Percentiles rank a stretch among this genome's conserved stretches.
Evolutionary conservation across 2,329 filamentous ascomycete species (phyloP).

Genomic region (Stemphylium lycopersici): DNA sequence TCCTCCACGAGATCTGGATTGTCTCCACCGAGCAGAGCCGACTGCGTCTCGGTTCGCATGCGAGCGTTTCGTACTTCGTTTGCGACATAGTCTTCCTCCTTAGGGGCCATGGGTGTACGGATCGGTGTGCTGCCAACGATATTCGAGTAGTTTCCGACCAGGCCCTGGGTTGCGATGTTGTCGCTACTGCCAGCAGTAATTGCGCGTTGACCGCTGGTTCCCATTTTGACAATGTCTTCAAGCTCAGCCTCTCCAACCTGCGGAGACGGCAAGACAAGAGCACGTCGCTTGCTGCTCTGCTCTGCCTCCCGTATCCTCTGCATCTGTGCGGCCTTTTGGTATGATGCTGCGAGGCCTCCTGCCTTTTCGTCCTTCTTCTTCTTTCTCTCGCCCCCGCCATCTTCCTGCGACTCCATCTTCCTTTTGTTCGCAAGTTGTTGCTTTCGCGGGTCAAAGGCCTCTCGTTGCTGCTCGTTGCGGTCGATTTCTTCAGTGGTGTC

Average conservation of each 20-base stretch:
- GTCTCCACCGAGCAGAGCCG: conserved; percentile 89
- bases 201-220: conserved; percentile 87
- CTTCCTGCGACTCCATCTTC: conserved; percentile 88
- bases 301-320: conserved; percentile 95
- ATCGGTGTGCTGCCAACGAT: conserved; percentile 85
- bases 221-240: conserved; percentile 99
- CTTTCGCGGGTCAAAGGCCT: conserved; percentile 89
- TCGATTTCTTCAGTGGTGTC: conserved; percentile 84
- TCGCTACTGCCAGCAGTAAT: conserved; percentile 79
- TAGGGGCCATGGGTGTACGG: conserved; percentile 86
- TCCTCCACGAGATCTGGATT: conserved; percentile 89
- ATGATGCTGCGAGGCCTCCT: conserved; percentile 80
- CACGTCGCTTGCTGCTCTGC: conserved; percentile 89
- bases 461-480: conserved; percentile 81
- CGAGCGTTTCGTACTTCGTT: conserved; percentile 96
- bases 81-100: conserved; percentile 92
- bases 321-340: conserved; percentile 90
- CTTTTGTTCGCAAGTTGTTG: conserved; percentile 90
- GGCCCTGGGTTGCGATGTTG: conserved; percentile 80
- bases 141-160: conserved; percentile 85
- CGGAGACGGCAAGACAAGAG: conserved; percentile 82
- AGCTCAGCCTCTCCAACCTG: conserved; percentile 93
- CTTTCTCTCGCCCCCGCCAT: conserved; percentile 76
- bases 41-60: conserved; percentile 90
- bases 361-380: conserved; percentile 84